phyloP scores from a whole-genome alignment of 31 red algal species.

The Asparagopsis taxiformis region DNA sequence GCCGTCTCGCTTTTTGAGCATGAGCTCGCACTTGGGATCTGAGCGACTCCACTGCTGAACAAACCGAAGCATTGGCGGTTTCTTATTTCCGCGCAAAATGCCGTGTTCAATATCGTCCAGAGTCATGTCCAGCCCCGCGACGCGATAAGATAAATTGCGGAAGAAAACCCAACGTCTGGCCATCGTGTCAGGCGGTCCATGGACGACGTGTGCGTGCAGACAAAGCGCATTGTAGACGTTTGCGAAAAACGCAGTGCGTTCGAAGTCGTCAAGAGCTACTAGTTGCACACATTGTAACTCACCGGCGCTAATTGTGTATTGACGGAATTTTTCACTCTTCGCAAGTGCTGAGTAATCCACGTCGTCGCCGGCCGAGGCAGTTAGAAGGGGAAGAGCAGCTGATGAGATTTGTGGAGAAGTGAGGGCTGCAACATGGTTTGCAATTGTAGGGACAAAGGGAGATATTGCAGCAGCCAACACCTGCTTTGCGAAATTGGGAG shows the following conservation, averaged over 20 bases:
- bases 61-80: constrained; percentile 79
- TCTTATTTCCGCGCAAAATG: constrained; percentile 92
- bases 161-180: constrained; percentile 87
- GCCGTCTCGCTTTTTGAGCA: constrained; percentile 80
- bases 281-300: constrained; percentile 93
- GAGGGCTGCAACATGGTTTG: constrained; percentile 2
- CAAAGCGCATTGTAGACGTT: constrained; percentile 97
- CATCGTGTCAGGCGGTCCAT: constrained; percentile 78
- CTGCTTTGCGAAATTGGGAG: constrained; percentile 6
- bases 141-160: constrained; percentile 78
- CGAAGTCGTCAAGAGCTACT: constrained; percentile 69
- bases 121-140: constrained; percentile 87
- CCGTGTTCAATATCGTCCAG: constrained; percentile 99
- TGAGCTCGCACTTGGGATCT: constrained; percentile 86
- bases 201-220: constrained; percentile 84
- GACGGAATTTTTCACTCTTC: constrained; percentile 79
- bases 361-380: constrained; percentile 32
- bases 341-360: constrained; percentile 82
- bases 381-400: neutral
- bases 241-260: constrained; percentile 89
- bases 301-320: constrained; percentile 73
- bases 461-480: constrained; percentile 9
- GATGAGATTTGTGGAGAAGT: constrained; percentile 1
- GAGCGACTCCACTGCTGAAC: constrained; percentile 87
- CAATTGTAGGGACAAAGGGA: neutral